Evolutionary conservation across 208 protist species (phyloP), one percentile per base, ranked within the genome.

Genomic region (Sergeia podlipaevii): DNA sequence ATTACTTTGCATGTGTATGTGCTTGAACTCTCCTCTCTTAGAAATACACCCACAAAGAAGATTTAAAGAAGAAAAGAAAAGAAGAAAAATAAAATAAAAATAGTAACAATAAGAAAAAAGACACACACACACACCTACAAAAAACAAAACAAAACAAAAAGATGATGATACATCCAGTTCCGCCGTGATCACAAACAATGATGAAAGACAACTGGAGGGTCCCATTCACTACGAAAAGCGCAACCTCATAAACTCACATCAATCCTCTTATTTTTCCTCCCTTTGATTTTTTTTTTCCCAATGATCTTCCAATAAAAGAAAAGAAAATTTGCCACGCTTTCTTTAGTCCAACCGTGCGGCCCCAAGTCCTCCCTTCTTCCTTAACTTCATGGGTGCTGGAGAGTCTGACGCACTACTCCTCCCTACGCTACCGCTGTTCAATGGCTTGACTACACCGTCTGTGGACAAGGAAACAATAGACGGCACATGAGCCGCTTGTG

Each of bases 371-470:
- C 60, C 67, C 17, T 66, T 70, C 55, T 81, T 83, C 50, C 67
- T 77, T 26, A 84, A 56, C 62, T 85, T 85, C 77, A 81, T 80
- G 20, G 70, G 48, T n/a, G n/a, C n/a, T n/a, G n/a, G n/a, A n/a
- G n/a, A n/a, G n/a, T n/a, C n/a, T n/a, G n/a, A n/a, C n/a, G n/a
- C n/a, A n/a, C n/a, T n/a, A n/a, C n/a, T n/a, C n/a, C n/a, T n/a
- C n/a, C n/a, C n/a, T n/a, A n/a, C n/a, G n/a, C n/a, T n/a, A n/a
- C n/a, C n/a, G 48, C 23, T 17, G 46, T 8, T n/a, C 17, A 20
- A 4, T 15, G 46, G 29, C 46, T 36, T 54, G 10, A 11, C 17
- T 7, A 10, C 5, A 5, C 6, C 18, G 10, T 54, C 34, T 27
- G 48, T 23, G 4, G 48, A 4, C 17, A 36, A 13, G 15, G 48